These are phyloP conservation scores for Rubus idaeus DNA, from an alignment of 306 rosid species.

Conservation along the genomic window DNA sequence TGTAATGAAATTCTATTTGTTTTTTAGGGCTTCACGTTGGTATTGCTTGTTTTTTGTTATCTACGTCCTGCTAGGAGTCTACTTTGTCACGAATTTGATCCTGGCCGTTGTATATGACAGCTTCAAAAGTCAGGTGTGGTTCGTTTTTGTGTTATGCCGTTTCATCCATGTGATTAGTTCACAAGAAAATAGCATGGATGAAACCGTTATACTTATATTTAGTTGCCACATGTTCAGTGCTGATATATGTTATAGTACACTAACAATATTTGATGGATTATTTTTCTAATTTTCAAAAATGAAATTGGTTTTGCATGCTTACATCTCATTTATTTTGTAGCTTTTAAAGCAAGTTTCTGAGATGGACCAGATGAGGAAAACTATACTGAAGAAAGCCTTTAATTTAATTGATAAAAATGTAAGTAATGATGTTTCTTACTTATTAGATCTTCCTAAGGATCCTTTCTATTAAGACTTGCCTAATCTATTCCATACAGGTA, in stretches of 20 bases:
- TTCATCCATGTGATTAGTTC: background rate
- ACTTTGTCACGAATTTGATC: constrained; percentile 88
- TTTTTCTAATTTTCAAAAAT: constrained; percentile 12
- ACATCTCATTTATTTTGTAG: constrained; percentile 44
- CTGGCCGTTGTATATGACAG: constrained; percentile 97
- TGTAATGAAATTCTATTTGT: constrained; percentile 16
- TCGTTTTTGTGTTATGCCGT: constrained; percentile 16
- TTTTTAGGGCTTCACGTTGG: constrained; percentile 90
- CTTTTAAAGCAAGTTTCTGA: constrained; percentile 77
- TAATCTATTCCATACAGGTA: background rate
- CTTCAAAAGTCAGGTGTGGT: constrained; percentile 82
- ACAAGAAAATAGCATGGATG: background rate
- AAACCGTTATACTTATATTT: constrained; percentile 14
- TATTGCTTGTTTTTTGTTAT: constrained; percentile 71
- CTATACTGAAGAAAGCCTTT: constrained; percentile 77
- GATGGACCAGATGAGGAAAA: constrained; percentile 65
- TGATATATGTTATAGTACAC: constrained; percentile 7
- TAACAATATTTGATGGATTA: background rate
- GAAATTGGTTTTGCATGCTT: constrained; percentile 23
- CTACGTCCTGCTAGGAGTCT: constrained; percentile 90
- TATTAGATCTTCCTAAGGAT: background rate
- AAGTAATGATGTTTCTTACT: constrained; percentile 34
- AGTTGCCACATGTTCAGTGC: constrained; percentile 17
- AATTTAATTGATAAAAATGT: constrained; percentile 62
- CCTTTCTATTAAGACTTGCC: background rate